Conservation (phyloP, 768 basidiomycete genomes). For the Suillus discolor region DNA sequence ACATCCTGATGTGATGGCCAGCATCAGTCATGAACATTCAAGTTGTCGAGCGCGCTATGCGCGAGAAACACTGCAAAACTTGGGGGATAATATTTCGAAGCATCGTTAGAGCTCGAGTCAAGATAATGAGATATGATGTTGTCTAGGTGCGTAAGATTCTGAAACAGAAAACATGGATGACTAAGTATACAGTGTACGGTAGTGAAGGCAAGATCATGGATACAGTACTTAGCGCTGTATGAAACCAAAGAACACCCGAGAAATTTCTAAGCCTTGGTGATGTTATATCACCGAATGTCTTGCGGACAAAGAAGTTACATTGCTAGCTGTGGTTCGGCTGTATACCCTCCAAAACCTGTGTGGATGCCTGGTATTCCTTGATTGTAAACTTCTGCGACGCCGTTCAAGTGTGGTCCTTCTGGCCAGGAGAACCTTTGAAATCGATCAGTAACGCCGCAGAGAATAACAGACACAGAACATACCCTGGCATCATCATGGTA, state of each 20-base stretch:
- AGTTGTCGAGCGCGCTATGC: background rate
- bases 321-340: slow-evolving; percentile 27
- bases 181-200: slow-evolving; percentile 1
- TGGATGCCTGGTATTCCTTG: slow-evolving; percentile 21
- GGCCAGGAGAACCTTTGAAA: slow-evolving; percentile 34
- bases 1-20: background rate
- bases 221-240: background rate
- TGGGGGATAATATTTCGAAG: background rate
- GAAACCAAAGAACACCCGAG: background rate
- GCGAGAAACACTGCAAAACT: background rate
- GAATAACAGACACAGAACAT: slow-evolving; percentile 12
- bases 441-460: slow-evolving; percentile 1
- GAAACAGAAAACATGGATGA: background rate
- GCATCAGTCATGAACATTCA: background rate
- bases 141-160: slow-evolving; percentile 3
- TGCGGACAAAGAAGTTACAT: slow-evolving; percentile 15
- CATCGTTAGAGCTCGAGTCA: background rate
- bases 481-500: slow-evolving; percentile 89
- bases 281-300: background rate
- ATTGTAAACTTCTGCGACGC: slow-evolving; percentile 19
- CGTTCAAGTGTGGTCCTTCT: slow-evolving; percentile 26
- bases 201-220: background rate
- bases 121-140: background rate
- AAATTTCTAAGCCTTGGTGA: background rate
- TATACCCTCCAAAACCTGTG: slow-evolving; percentile 22